These are phyloP conservation scores for Trypanosoma mega DNA, from an alignment of 208 protist genomes.

Conservation along the genomic window DNA sequence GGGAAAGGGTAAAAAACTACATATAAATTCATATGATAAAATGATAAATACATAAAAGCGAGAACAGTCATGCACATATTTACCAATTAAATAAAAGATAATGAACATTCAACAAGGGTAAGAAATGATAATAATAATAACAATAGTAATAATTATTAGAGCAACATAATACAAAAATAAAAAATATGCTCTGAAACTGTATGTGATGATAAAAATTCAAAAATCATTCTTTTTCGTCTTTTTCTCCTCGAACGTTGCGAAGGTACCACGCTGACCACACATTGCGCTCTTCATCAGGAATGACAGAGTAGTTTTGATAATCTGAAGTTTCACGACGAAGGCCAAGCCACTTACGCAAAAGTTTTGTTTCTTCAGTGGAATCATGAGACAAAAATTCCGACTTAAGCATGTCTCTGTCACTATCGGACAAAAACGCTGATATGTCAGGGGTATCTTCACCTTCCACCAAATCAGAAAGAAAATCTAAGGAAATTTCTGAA, in stretches of 20 bases:
- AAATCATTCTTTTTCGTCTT: slow-evolving; percentile 4
- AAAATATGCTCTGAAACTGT: too few relatives aligned
- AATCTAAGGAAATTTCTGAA: slow-evolving; percentile 21
- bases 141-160: neutral
- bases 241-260: slow-evolving; percentile 45
- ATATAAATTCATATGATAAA: too few relatives aligned
- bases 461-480: slow-evolving; percentile 29
- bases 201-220: too few relatives aligned
- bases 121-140: slow-evolving; percentile 1
- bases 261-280: slow-evolving; percentile 81
- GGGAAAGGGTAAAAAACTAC: too few relatives aligned
- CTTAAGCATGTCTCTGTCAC: slow-evolving; percentile 46
- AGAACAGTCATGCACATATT: too few relatives aligned
- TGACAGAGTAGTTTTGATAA: slow-evolving; percentile 68
- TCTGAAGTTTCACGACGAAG: slow-evolving; percentile 53
- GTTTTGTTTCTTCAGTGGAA: slow-evolving; percentile 24
- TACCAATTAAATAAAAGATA: too few relatives aligned
- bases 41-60: too few relatives aligned
- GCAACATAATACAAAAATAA: neutral
- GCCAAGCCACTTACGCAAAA: slow-evolving; percentile 46
- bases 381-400: slow-evolving; percentile 46
- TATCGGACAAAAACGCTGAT: slow-evolving; percentile 32
- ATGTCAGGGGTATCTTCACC: slow-evolving; percentile 30
- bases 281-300: slow-evolving; percentile 61
- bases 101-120: too few relatives aligned